Evolutionary conservation across 371 early-diverging fungal species (phyloP).

Genomic region (Syncephalis plumigaleata): DNA sequence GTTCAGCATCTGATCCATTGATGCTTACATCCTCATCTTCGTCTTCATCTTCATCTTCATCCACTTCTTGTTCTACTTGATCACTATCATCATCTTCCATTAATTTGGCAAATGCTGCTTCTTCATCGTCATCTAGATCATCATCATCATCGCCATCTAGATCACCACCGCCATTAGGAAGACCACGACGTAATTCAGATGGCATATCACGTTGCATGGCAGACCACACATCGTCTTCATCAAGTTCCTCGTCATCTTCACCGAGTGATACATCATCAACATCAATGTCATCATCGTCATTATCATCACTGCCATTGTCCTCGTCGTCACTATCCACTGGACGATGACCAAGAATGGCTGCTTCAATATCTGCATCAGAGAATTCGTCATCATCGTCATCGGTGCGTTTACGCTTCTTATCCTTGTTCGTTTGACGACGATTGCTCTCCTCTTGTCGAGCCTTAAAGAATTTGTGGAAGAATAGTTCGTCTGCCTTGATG

Average conservation of each 20-base stretch:
- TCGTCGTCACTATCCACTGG: slow-evolving; percentile 30
- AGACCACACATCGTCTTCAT: slow-evolving; percentile 1
- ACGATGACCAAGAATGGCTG: slow-evolving; percentile 18
- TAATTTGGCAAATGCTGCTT: background rate
- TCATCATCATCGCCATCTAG: slow-evolving; percentile 11
- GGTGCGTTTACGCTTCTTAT: slow-evolving; percentile 17
- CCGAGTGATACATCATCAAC: slow-evolving; percentile 10
- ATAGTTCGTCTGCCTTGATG: slow-evolving; percentile 46
- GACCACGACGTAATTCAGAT: slow-evolving; percentile 5
- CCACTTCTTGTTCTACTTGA: slow-evolving; percentile 8
- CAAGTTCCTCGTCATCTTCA: slow-evolving; percentile 16
- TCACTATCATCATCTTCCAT: slow-evolving; percentile 10
- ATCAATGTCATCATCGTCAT: slow-evolving; percentile 22
- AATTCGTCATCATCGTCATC: slow-evolving; percentile 26
- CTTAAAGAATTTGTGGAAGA: slow-evolving; percentile 73
- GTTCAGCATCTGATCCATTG: slow-evolving; percentile 1
- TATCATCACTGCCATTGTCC: slow-evolving; percentile 17
- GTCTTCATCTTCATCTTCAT: slow-evolving; percentile 2
- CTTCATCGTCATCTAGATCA: slow-evolving; percentile 9
- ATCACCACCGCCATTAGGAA: slow-evolving; percentile 12
- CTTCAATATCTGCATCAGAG: slow-evolving; percentile 14
- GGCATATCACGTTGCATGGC: slow-evolving; percentile 1
- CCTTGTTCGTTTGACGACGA: slow-evolving; percentile 13
- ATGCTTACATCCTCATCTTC: slow-evolving; percentile 6
- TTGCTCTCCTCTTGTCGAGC: slow-evolving; percentile 23